These are phyloP conservation scores for Monilinia laxa DNA, from an alignment of 2,329 filamentous ascomycete species.

Conservation along the genomic window DNA sequence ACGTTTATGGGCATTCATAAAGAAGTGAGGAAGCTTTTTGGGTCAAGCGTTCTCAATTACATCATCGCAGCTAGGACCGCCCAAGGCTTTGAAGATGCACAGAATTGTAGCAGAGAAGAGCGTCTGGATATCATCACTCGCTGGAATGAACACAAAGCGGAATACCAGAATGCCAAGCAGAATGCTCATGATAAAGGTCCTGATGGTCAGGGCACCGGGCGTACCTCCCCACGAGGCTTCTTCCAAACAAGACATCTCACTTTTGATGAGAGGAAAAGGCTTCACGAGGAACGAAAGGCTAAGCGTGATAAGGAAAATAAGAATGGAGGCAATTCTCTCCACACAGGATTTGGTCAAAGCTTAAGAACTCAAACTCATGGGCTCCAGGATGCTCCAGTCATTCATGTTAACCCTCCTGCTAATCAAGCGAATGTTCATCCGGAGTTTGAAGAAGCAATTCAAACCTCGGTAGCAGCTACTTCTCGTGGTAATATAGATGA, in stretches of 20 bases:
- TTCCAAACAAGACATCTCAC: conserved; percentile 49
- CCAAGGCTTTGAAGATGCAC: conserved; percentile 70
- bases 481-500: conserved; percentile 68
- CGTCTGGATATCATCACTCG: conserved; percentile 60
- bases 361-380: conserved; percentile 28
- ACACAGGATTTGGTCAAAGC: conserved; percentile 32
- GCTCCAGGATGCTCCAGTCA: conserved; percentile 26
- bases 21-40: conserved; percentile 69
- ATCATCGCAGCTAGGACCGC: conserved; percentile 74
- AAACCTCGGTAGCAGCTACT: conserved; percentile 65
- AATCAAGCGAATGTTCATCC: conserved; percentile 45
- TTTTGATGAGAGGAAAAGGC: conserved; percentile 52
- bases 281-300: conserved; percentile 50
- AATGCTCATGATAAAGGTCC: conserved; percentile 38
- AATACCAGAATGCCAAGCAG: conserved; percentile 44
- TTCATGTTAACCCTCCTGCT: conserved; percentile 16
- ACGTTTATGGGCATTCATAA: conserved; percentile 80
- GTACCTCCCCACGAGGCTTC: conserved; percentile 46
- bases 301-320: conserved; percentile 35
- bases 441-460: conserved; percentile 72
- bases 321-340: conserved; percentile 31
- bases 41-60: conserved; percentile 72
- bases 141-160: conserved; percentile 45
- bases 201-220: conserved; percentile 35
- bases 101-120: conserved; percentile 55